phyloP scores from a whole-genome alignment of 2,329 filamentous ascomycete species.

The Apiospora rasikravindrae region DNA sequence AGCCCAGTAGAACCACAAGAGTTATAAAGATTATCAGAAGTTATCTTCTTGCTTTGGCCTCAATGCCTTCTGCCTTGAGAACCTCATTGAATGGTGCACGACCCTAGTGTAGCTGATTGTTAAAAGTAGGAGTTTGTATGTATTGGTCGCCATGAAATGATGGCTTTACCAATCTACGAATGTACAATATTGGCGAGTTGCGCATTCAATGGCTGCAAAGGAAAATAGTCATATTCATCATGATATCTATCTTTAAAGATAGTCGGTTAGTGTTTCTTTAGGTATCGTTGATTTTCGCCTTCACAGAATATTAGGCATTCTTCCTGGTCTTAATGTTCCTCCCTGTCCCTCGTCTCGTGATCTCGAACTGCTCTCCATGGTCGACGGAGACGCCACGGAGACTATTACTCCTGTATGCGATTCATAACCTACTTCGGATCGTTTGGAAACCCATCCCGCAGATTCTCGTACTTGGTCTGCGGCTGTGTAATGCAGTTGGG shows the following conservation, averaged over 20 bases:
- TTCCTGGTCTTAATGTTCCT: neutral
- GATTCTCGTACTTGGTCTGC: constrained; percentile 72
- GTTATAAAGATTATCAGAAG: too few relatives aligned
- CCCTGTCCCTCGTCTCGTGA: too few relatives aligned
- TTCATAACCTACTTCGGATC: neutral
- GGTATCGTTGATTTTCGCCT: neutral
- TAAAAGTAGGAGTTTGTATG: too few relatives aligned
- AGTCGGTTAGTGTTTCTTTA: neutral
- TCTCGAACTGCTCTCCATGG: too few relatives aligned
- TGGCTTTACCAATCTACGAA: neutral
- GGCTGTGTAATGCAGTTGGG: constrained; percentile 69
- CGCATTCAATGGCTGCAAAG: neutral
- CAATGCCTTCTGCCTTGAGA: too few relatives aligned
- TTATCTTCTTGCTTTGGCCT: too few relatives aligned
- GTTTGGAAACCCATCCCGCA: constrained; percentile 61
- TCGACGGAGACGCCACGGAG: neutral
- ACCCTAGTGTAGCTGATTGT: neutral
- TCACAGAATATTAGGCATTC: too few relatives aligned
- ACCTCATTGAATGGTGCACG: too few relatives aligned
- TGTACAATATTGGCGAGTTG: too few relatives aligned
- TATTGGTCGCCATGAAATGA: neutral
- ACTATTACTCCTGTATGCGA: neutral
- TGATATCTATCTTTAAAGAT: neutral
- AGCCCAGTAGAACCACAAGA: too few relatives aligned
- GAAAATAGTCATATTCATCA: neutral